phyloP scores from a whole-genome alignment of 2,329 filamentous ascomycete species.

The Colletotrichum horii region DNA sequence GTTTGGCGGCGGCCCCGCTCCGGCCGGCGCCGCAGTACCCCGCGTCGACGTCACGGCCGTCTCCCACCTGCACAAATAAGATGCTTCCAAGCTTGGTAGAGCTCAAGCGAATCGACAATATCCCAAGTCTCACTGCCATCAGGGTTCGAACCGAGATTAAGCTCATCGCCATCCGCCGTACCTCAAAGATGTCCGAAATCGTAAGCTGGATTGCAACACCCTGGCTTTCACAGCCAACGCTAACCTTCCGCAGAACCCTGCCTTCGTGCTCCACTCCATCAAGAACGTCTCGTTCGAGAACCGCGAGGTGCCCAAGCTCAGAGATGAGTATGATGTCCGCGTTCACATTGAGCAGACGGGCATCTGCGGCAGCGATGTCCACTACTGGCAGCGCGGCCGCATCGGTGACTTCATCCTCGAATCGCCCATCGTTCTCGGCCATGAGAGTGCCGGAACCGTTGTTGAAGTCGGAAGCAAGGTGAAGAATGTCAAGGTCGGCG shows the following conservation, averaged over 20 bases:
- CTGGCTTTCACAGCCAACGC: neutral
- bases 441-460: constrained; percentile 48
- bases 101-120: neutral
- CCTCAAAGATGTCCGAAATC: neutral
- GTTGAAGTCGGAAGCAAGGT: constrained; percentile 45
- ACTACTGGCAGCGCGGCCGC: constrained; percentile 51
- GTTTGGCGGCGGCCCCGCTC: constrained; percentile 9
- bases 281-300: constrained; percentile 50
- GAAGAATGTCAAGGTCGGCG: constrained; percentile 45
- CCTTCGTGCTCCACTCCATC: constrained; percentile 51
- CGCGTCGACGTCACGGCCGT: constrained; percentile 8
- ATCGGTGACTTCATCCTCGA: constrained; percentile 50
- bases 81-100: neutral
- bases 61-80: neutral
- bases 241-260: constrained; percentile 39
- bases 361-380: constrained; percentile 52
- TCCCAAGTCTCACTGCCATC: neutral
- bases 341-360: constrained; percentile 51
- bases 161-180: neutral
- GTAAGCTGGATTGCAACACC: neutral
- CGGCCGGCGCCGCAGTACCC: constrained; percentile 8
- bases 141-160: neutral
- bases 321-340: constrained; percentile 44
- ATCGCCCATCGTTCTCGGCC: constrained; percentile 51
- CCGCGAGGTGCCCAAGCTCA: constrained; percentile 42